These are phyloP conservation scores for Neofusicoccum cordaticola DNA, from an alignment of 2,329 filamentous ascomycete species.

Conservation along the genomic window DNA sequence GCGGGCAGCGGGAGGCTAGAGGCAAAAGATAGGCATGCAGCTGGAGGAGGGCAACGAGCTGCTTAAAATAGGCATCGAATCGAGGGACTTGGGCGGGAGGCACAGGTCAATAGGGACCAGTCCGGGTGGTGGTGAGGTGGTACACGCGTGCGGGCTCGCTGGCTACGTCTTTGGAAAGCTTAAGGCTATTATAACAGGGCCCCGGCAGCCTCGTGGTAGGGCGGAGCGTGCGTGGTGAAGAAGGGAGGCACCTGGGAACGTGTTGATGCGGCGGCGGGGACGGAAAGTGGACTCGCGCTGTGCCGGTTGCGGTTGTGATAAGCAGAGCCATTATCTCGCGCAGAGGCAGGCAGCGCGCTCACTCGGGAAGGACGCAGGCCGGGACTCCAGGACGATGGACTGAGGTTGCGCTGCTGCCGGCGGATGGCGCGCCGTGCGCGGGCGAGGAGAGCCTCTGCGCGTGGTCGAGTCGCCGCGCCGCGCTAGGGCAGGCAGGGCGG, in stretches of 20 bases:
- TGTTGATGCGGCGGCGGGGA: slow-evolving; percentile 1
- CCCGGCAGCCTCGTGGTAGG: slow-evolving; percentile 9
- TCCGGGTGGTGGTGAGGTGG: background rate
- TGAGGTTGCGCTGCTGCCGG: background rate
- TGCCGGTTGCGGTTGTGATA: slow-evolving; percentile 12
- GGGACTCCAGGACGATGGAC: background rate
- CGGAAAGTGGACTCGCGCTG: slow-evolving; percentile 12
- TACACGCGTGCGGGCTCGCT: background rate
- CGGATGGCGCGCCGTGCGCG: slow-evolving; percentile 9
- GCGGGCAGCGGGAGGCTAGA: slow-evolving; percentile 9
- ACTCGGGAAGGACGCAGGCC: slow-evolving; percentile 6
- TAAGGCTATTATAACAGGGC: slow-evolving; percentile 9
- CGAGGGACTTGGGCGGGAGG: background rate
- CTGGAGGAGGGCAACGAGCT: background rate
- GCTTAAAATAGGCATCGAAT: slow-evolving; percentile 17
- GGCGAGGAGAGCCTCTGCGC: background rate
- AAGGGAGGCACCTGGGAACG: background rate
- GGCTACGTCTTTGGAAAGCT: slow-evolving; percentile 11
- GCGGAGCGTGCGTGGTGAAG: background rate
- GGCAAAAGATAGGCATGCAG: slow-evolving; percentile 5
- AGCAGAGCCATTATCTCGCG: slow-evolving; percentile 11
- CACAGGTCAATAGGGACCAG: background rate
- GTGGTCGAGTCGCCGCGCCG: background rate
- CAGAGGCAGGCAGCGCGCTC: background rate
- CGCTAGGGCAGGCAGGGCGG: background rate